Conservation (phyloP, 1,284 basidiomycete genomes). For the Ganoderma resinaceum region DNA sequence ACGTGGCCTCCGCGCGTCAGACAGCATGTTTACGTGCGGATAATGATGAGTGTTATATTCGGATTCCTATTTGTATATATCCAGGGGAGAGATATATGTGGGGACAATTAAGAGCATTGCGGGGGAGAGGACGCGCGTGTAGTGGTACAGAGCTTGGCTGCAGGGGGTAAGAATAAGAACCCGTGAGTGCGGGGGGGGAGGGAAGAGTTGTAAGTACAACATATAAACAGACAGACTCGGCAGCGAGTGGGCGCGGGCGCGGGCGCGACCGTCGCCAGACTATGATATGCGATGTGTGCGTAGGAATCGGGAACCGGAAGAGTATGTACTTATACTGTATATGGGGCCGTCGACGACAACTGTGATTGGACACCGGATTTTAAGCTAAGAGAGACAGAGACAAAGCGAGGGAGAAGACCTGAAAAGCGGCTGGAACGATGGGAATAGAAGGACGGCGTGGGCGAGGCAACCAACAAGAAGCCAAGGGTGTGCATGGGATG, state of each 20-base stretch:
- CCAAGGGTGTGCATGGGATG: background rate
- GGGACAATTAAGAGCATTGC: background rate
- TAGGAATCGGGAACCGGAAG: background rate
- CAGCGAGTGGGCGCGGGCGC: conserved; percentile 1
- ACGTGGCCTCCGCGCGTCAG: too few species aligned
- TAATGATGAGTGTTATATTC: background rate
- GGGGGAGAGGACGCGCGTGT: background rate
- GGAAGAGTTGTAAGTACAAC: conserved; percentile 2
- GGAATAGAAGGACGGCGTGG: background rate
- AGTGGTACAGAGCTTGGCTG: conserved; percentile 1
- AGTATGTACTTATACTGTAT: background rate
- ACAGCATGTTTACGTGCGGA: background rate
- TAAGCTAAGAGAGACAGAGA: background rate
- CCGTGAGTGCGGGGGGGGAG: background rate
- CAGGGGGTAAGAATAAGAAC: too few species aligned
- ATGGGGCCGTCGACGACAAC: background rate
- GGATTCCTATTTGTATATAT: background rate
- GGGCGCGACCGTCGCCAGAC: background rate
- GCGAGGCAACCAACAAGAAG: conserved; percentile 5
- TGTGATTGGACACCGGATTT: background rate
- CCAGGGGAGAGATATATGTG: background rate
- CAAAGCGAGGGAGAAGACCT: background rate
- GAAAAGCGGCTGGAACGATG: background rate
- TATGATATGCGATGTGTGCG: background rate
- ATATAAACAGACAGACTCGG: conserved; percentile 8